Percentiles rank a stretch among this genome's conserved stretches.
These are phyloP conservation scores for Carex arenaria DNA, from an alignment of 202 grass and related monocot genomes.

Conservation along the genomic window DNA sequence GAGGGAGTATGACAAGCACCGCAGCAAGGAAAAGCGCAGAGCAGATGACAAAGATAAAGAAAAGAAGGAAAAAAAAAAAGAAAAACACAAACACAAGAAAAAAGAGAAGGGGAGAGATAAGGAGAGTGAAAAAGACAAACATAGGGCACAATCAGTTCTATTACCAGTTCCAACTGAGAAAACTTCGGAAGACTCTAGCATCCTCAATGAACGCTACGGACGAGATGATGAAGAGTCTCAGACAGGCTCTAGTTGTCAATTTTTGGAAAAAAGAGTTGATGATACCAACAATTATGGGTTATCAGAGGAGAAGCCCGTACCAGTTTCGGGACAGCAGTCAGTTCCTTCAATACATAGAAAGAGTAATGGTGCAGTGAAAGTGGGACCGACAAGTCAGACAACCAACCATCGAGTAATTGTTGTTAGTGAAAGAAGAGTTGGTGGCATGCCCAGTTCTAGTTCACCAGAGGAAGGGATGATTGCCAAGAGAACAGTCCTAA, in stretches of 20 bases:
- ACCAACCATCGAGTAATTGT: constrained; percentile 6
- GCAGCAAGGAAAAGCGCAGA: constrained; percentile 33
- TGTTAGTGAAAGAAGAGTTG: constrained; percentile 13
- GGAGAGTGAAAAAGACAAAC: constrained; percentile 30
- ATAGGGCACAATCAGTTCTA: constrained; percentile 1
- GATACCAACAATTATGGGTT: not conserved
- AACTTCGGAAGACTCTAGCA: constrained; percentile 17
- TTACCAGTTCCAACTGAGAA: constrained; percentile 6
- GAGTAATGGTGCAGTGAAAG: constrained; percentile 2
- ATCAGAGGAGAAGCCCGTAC: not conserved
- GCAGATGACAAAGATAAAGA: constrained; percentile 38
- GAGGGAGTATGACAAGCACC: constrained; percentile 29
- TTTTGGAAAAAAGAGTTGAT: constrained; percentile 7
- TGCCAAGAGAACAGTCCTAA: constrained; percentile 16
- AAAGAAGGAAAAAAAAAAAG: constrained; percentile 30
- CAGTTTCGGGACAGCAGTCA: not conserved
- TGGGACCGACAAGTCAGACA: constrained; percentile 11
- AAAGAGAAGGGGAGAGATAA: constrained; percentile 32
- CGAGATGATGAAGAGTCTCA: constrained; percentile 7
- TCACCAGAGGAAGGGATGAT: constrained; percentile 17
- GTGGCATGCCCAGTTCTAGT: not conserved
- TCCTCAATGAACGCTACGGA: constrained; percentile 6
- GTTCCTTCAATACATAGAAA: constrained; percentile 24
- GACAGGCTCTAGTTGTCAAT: constrained; percentile 1
- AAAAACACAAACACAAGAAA: constrained; percentile 40